A percentile compares a stretch with the other conserved stretches of the same genome.
These are phyloP conservation scores for Apiospora pterosperma DNA, from an alignment of 2,329 filamentous ascomycete genomes.

Conservation along the genomic window DNA sequence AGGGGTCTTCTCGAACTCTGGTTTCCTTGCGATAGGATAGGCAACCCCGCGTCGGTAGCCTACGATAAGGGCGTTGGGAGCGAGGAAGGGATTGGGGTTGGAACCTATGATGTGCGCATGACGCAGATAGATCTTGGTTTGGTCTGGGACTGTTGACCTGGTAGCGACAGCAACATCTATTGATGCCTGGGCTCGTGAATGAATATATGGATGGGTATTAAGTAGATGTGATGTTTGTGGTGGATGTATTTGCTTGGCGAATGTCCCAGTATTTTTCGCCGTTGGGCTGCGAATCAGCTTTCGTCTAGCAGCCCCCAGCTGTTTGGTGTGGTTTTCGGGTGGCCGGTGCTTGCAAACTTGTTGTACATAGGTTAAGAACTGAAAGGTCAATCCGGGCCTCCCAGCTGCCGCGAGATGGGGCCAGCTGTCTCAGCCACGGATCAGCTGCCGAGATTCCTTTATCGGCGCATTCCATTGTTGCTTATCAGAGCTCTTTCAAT, in stretches of 20 bases:
- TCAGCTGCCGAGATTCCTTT: neutral
- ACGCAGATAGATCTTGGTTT: neutral
- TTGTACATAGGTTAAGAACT: neutral
- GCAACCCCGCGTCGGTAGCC: neutral
- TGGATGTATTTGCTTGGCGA: constrained; percentile 2
- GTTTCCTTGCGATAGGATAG: neutral
- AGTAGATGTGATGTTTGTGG: constrained; percentile 3
- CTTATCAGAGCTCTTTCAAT: neutral
- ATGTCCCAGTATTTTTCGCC: constrained; percentile 4
- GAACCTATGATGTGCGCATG: constrained; percentile 3
- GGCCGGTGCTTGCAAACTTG: neutral
- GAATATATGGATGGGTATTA: constrained; percentile 1
- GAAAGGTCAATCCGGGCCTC: neutral
- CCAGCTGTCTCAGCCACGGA: neutral
- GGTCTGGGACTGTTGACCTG: neutral
- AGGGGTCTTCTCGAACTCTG: neutral
- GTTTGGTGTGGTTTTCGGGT: neutral
- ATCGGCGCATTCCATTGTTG: neutral
- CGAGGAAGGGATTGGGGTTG: neutral
- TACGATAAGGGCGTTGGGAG: neutral
- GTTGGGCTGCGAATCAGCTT: constrained; percentile 2
- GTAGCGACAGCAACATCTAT: neutral
- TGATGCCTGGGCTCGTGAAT: neutral
- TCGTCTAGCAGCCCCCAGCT: neutral
- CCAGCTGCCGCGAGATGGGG: neutral